Percentiles rank a stretch among this genome's conserved stretches.
phyloP scores from a whole-genome alignment of 73 alveolate genomes.

The Tetrahymena borealis region DNA sequence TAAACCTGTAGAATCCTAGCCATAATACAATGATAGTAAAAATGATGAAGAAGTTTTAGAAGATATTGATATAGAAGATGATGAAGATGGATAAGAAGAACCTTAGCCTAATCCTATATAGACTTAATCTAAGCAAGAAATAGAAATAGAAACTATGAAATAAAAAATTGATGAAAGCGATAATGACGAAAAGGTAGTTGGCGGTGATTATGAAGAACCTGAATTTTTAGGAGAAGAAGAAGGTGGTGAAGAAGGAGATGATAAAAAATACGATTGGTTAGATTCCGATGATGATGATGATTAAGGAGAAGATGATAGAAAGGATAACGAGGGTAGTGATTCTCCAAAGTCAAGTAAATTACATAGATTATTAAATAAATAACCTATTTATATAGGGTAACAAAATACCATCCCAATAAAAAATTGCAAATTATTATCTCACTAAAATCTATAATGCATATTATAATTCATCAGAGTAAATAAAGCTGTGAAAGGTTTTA shows the following conservation, averaged over 20 bases:
- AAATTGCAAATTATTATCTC: no score
- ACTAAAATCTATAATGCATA: no score
- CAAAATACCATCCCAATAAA: no score
- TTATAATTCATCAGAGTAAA: no score
- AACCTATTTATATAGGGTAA: no score
- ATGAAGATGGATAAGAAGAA: background rate
- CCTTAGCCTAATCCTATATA: background rate
- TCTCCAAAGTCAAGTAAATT: background rate
- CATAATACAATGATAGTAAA: background rate
- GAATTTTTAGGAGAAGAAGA: background rate
- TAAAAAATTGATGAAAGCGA: background rate
- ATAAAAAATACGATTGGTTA: background rate
- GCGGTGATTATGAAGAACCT: background rate
- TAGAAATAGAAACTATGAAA: background rate
- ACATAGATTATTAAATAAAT: background rate
- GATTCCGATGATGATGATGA: background rate
- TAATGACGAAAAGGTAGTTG: background rate
- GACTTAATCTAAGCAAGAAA: background rate
- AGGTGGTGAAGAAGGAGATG: background rate
- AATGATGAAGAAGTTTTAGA: background rate
- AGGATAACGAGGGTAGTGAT: background rate
- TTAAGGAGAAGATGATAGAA: background rate
- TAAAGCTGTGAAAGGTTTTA: no score
- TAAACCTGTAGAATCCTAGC: background rate
- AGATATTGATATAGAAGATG: background rate